Percentiles rank a stretch among this genome's conserved stretches.
These are phyloP conservation scores for Colletotrichum echinochloae DNA, from an alignment of 2,329 filamentous ascomycete genomes.

Conservation along the genomic window DNA sequence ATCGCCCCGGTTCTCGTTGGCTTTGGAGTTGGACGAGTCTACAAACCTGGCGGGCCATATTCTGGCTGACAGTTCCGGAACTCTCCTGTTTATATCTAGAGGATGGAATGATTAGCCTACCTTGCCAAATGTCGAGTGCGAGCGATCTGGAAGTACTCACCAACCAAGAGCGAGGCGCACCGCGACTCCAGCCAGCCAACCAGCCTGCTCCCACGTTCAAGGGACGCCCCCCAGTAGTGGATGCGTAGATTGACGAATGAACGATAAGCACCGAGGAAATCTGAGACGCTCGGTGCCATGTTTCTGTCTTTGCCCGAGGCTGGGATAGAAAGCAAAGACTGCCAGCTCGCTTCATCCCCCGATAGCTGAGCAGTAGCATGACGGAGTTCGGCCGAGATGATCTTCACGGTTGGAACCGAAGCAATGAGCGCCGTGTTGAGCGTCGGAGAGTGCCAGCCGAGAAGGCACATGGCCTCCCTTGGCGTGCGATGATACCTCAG, in stretches of 20 bases:
- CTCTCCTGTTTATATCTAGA: constrained; percentile 65
- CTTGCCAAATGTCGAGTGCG: not conserved
- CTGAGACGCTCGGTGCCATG: constrained; percentile 48
- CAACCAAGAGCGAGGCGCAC: constrained; percentile 68
- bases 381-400: constrained; percentile 63
- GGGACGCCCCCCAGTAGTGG: constrained; percentile 73
- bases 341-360: constrained; percentile 55
- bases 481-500: constrained; percentile 65
- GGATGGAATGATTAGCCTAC: not conserved
- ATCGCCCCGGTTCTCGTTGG: constrained; percentile 53
- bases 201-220: constrained; percentile 64
- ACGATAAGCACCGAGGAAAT: constrained; percentile 65
- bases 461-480: constrained; percentile 71
- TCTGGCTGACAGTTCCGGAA: constrained; percentile 64
- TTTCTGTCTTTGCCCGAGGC: not conserved
- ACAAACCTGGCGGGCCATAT: constrained; percentile 74
- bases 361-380: constrained; percentile 58
- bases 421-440: constrained; percentile 70
- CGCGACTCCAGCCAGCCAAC: constrained; percentile 74
- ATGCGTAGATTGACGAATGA: constrained; percentile 71
- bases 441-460: constrained; percentile 71
- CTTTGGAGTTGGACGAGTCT: constrained; percentile 44
- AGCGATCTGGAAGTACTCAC: constrained; percentile 52
- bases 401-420: constrained; percentile 63
- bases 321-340: constrained; percentile 51